Conservation (phyloP, 169 alveolate species). For the Plasmodium falciparum region DNA sequence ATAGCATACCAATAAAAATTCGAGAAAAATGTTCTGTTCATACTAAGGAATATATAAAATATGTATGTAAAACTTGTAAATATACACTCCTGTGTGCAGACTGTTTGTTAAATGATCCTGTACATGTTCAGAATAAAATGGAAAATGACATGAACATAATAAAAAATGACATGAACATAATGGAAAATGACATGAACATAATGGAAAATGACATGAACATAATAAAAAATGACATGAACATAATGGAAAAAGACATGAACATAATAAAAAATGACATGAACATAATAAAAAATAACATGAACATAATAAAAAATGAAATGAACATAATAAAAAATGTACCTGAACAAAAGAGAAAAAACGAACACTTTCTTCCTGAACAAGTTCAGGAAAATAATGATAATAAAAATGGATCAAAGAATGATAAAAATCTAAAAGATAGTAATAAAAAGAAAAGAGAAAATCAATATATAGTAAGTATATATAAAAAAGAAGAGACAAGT, state of each 20-base stretch:
- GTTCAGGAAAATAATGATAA: too few species aligned
- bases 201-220: background rate
- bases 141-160: background rate
- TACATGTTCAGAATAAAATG: constrained; percentile 26
- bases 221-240: background rate
- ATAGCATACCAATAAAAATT: constrained; percentile 53
- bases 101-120: constrained; percentile 65
- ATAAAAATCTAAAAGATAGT: background rate
- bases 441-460: background rate
- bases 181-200: background rate
- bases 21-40: constrained; percentile 68
- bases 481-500: background rate
- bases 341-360: too few species aligned
- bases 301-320: background rate
- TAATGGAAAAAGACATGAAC: background rate
- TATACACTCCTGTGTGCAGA: constrained; percentile 54
- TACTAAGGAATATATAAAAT: constrained; percentile 49
- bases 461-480: constrained; percentile 5
- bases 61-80: constrained; percentile 50
- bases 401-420: too few species aligned
- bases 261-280: background rate
- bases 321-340: too few species aligned
- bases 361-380: too few species aligned
- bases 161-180: background rate
- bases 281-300: background rate